Conservation (phyloP, 768 basidiomycete species). For the Pulveroboletus sp. region DNA sequence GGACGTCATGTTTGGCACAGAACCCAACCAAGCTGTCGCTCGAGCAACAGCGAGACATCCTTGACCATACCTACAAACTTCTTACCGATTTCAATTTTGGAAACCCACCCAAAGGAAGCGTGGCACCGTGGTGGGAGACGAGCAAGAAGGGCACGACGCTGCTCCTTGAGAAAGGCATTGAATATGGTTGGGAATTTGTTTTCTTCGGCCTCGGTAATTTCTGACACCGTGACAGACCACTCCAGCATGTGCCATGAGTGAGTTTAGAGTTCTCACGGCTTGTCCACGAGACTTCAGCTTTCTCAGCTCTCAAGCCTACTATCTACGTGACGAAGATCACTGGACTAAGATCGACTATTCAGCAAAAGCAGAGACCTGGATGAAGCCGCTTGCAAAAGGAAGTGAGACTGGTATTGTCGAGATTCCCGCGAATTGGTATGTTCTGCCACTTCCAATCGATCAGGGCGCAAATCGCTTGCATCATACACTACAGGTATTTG, state of each 20-base stretch:
- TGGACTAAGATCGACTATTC: constrained; percentile 75
- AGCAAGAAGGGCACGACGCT: constrained; percentile 64
- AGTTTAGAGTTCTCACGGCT: neutral
- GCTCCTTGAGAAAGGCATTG: constrained; percentile 67
- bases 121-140: constrained; percentile 82
- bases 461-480: neutral
- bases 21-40: constrained; percentile 59
- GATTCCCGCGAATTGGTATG: constrained; percentile 71
- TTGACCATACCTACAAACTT: constrained; percentile 63
- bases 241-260: constrained; percentile 57
- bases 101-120: constrained; percentile 56
- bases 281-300: neutral
- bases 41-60: constrained; percentile 68
- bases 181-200: constrained; percentile 54
- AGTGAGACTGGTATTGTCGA: constrained; percentile 60
- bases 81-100: constrained; percentile 65
- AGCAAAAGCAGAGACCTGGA: constrained; percentile 61
- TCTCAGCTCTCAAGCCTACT: constrained; percentile 58
- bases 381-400: constrained; percentile 67
- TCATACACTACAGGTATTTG: constrained; percentile 45
- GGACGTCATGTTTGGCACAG: constrained; percentile 25
- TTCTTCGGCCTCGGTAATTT: neutral
- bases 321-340: constrained; percentile 61
- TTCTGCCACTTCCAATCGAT: neutral
- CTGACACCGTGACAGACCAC: constrained; percentile 42